Evolutionary conservation across 2,329 filamentous ascomycete species (phyloP).

Genomic region (Fusarium sp.): DNA sequence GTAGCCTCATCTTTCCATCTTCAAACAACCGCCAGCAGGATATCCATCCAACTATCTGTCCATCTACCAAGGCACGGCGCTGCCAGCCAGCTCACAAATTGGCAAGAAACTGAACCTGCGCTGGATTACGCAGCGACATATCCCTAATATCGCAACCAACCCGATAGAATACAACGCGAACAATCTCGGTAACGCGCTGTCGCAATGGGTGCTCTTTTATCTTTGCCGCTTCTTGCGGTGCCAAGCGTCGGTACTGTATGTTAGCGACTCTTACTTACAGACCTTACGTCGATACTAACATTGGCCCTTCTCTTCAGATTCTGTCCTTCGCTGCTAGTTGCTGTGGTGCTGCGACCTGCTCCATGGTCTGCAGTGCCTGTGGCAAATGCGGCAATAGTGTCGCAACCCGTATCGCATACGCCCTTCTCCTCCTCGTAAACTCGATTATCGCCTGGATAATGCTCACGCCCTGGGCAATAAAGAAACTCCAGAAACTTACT

Average conservation of each 20-base stretch:
- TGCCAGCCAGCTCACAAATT: neutral
- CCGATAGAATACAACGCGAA: neutral
- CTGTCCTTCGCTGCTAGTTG: slow-evolving; percentile 86
- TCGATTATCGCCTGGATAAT: slow-evolving; percentile 98
- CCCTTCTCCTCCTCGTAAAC: slow-evolving; percentile 93
- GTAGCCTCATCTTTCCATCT: slow-evolving; percentile 38
- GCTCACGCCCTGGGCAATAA: slow-evolving; percentile 98
- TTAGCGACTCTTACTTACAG: slow-evolving; percentile 37
- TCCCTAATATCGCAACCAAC: neutral
- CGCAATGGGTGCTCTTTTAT: slow-evolving; percentile 89
- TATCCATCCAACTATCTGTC: neutral
- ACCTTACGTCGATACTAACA: slow-evolving; percentile 13
- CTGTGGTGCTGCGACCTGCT: slow-evolving; percentile 96
- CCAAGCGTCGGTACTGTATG: slow-evolving; percentile 88
- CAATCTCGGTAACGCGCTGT: slow-evolving; percentile 12
- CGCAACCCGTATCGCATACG: slow-evolving; percentile 96
- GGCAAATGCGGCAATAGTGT: slow-evolving; percentile 98
- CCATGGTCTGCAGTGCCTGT: slow-evolving; percentile 93
- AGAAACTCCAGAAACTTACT: slow-evolving; percentile 91
- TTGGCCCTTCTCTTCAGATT: slow-evolving; percentile 62
- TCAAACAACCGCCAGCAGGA: slow-evolving; percentile 5
- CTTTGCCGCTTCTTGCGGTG: slow-evolving; percentile 87
- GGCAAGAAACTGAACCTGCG: neutral
- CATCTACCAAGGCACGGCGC: slow-evolving; percentile 4
- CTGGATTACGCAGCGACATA: neutral